phyloP scores from a whole-genome alignment of 2,329 filamentous ascomycete genomes.

The Fusarium praegraminearum region DNA sequence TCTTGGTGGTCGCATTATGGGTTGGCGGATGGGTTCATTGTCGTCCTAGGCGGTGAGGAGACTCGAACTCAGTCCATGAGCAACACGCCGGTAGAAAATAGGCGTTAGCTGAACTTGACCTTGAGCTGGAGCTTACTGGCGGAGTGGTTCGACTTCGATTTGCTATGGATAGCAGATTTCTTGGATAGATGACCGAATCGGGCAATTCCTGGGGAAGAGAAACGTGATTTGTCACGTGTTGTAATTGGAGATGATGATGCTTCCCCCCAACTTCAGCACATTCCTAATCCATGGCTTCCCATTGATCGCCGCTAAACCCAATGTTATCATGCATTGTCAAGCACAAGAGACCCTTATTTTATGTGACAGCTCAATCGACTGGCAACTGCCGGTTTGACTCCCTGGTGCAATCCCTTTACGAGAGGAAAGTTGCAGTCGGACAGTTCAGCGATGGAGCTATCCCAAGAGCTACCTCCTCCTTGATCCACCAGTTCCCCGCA shows the following conservation, averaged over 20 bases:
- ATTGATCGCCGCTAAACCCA: constrained; percentile 30
- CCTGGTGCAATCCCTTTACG: background rate
- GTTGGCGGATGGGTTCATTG: constrained; percentile 49
- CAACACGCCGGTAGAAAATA: constrained; percentile 19
- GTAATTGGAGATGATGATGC: background rate
- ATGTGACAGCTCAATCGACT: background rate
- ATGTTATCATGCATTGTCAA: background rate
- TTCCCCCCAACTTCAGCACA: constrained; percentile 1
- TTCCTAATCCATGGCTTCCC: constrained; percentile 18
- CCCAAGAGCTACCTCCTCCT: constrained; percentile 1
- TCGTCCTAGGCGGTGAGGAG: constrained; percentile 32
- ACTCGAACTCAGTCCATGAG: constrained; percentile 45
- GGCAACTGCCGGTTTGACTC: background rate
- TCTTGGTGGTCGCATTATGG: constrained; percentile 53
- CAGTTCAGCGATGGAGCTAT: background rate
- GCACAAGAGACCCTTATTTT: background rate
- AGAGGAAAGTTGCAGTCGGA: background rate
- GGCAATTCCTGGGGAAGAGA: constrained; percentile 35
- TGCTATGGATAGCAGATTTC: constrained; percentile 36
- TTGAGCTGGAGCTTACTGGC: constrained; percentile 13
- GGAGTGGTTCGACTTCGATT: constrained; percentile 43
- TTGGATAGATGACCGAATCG: constrained; percentile 36
- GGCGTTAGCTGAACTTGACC: constrained; percentile 17
- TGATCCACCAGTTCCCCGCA: constrained; percentile 37
- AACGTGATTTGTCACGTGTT: constrained; percentile 46